Conservation (phyloP, 2,329 filamentous ascomycete species). For the Thielaviopsis euricoi region DNA sequence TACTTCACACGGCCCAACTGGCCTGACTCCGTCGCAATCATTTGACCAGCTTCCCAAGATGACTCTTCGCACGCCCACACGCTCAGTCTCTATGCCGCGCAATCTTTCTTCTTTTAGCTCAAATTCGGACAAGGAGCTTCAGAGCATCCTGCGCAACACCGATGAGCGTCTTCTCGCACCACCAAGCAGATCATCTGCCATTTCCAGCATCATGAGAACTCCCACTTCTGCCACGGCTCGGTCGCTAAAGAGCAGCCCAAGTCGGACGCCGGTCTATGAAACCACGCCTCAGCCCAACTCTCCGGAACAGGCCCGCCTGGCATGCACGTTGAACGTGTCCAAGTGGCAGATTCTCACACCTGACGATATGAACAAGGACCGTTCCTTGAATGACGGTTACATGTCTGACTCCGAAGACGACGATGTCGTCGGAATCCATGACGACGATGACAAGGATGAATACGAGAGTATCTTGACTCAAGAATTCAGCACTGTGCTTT, state of each 20-base stretch:
- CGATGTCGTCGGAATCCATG: neutral
- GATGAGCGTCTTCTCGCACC: constrained; percentile 27
- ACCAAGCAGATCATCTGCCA: neutral
- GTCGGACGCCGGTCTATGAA: constrained; percentile 3
- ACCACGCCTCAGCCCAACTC: neutral
- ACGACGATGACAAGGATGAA: neutral
- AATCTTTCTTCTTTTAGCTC: neutral
- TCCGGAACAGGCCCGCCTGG: constrained; percentile 6
- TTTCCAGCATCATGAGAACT: constrained; percentile 5
- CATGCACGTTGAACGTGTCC: constrained; percentile 6
- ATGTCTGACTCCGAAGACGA: constrained; percentile 2
- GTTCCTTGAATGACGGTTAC: neutral
- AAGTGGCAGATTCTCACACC: constrained; percentile 7
- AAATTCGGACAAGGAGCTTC: constrained; percentile 30
- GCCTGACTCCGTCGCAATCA: neutral
- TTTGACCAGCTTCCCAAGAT: neutral
- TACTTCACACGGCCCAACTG: too few relatives aligned
- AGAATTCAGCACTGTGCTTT: constrained; percentile 9
- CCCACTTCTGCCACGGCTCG: constrained; percentile 4
- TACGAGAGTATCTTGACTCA: constrained; percentile 5
- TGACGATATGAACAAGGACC: constrained; percentile 1
- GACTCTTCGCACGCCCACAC: neutral
- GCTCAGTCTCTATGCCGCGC: neutral
- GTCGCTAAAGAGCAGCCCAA: constrained; percentile 2
- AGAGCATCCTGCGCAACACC: constrained; percentile 35